phyloP scores from a whole-genome alignment of 202 grass and related monocot species.

The Saccharum hybrid region DNA sequence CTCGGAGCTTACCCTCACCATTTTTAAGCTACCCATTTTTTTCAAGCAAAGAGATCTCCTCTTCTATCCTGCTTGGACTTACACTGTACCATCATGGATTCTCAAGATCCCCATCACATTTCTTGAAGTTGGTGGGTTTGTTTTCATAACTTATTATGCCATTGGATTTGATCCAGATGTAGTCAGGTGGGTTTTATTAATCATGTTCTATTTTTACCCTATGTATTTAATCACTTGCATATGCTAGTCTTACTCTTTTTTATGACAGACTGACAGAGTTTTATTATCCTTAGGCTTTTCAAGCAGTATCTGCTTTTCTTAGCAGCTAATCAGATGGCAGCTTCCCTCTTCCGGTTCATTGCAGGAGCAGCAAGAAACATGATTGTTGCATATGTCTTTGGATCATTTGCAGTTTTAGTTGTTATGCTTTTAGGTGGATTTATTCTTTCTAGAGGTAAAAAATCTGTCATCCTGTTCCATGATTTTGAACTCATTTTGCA shows the following conservation, averaged over 20 bases:
- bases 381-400: conserved; percentile 74
- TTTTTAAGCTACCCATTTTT: conserved; percentile 61
- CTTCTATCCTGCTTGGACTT: conserved; percentile 64
- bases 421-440: conserved; percentile 74
- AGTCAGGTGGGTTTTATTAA: conserved; percentile 45
- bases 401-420: conserved; percentile 55
- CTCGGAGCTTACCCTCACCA: conserved; percentile 67
- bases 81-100: conserved; percentile 26
- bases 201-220: background rate
- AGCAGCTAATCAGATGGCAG: conserved; percentile 51
- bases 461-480: background rate
- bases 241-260: background rate
- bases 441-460: conserved; percentile 39
- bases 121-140: conserved; percentile 52
- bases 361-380: conserved; percentile 61
- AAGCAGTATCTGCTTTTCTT: conserved; percentile 84
- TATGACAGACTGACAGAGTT: background rate
- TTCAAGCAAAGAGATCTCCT: conserved; percentile 82
- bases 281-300: conserved; percentile 35
- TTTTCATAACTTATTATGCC: conserved; percentile 65
- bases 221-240: background rate
- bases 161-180: conserved; percentile 61
- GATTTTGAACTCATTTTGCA: conserved; percentile 3
- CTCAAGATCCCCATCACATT: conserved; percentile 37
- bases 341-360: conserved; percentile 62